Base-by-base conservation (phyloP, 1,139 yeast species). In the Protomyces arabidopsidicola region DNA sequence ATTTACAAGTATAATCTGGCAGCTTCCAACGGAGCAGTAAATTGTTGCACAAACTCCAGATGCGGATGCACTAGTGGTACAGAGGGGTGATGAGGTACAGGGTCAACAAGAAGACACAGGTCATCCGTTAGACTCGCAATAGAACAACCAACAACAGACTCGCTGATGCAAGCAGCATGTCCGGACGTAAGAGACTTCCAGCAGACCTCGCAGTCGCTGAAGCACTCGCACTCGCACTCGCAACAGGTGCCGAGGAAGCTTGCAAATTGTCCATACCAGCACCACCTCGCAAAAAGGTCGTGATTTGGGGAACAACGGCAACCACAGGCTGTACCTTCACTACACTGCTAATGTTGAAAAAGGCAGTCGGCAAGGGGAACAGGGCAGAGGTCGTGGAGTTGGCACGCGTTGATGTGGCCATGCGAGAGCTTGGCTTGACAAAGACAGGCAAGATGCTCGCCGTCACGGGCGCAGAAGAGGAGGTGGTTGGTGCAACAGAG, bases 381-480 rank as follows among this genome's bases (percentile, higher is more conserved):
- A 35, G 18, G 3, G 48, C 16, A n/a, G 55, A 20, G 4, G 55
- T 10, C 4, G 50, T 27, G 20, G 42, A 38, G 24, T 18, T 42
- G 48, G 22, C 22, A 18, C 20, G 22, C 22, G 18, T 20, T 1
- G 48, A 42, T 24, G 48, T n/a, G 42, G 42, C 42, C 14, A n/a
- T n/a, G 16, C 67, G 6, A 63, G 36, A 31, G 56, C 58, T 35
- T 64, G 48, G 31, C 58, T 63, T 12, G 66, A 54, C 9, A 51
- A 63, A 16, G 64, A 65, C 27, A 54, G 50, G 35, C 65, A 60
- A 34, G 69, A 66, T 10, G 9, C 48, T 42, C 24, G 48, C 22
- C 24, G 48, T 42, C 20, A 68, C 53, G 18, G 71, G 59, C 24
- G 67, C 58, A 12, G 70, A 63, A 14, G 71, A 65, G 42, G 68